Evolutionary conservation across 352 stramenopile species (phyloP), one percentile per base, ranked within the genome.

Genomic region (Globisporangium nunn): DNA sequence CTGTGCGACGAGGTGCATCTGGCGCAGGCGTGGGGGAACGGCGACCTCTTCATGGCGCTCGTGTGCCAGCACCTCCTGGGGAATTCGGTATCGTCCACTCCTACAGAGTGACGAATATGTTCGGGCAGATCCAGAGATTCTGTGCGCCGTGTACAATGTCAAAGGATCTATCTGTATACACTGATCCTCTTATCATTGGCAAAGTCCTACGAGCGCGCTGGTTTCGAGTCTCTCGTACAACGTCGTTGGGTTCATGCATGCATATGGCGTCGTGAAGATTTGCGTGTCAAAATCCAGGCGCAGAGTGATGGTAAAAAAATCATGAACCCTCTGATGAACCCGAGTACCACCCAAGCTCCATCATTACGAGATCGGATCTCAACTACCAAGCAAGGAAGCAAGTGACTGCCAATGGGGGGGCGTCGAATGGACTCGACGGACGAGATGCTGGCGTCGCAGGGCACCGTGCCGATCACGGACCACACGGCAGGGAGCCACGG

Each of bases 41-140:
- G 75, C 50, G 75, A 85, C 58, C 53, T 85, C 44, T 70, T 78
- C 57, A 81, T 81, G 65, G 72, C 74, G 58, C 70, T 81, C 33
- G 46, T 85, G 17, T 81, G 72, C 56, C 59, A 71, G 29, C 61
- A 75, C 37, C 71, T 85, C 56, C 51, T 59, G 53, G 44, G 39
- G 43, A 44, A 35, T 52, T n/a, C 43, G 17, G 17, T 40, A 11
- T 52, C 41, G 11, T 52, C 39, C 39, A 14, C 39, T 44, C 39
- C 39, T 14, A 11, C 17, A 4, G 39, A 44, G 39, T n/a, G n/a
- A n/a, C n/a, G n/a, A n/a, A n/a, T n/a, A n/a, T n/a, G n/a, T n/a
- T n/a, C n/a, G n/a, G n/a, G n/a, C n/a, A n/a, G n/a, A n/a, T n/a
- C n/a, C n/a, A n/a, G n/a, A n/a, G n/a, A n/a, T n/a, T n/a, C n/a